Percentiles rank a stretch among this genome's conserved stretches.
phyloP scores from a whole-genome alignment of 768 basidiomycete genomes.

The Leucogyrophana mollusca region DNA sequence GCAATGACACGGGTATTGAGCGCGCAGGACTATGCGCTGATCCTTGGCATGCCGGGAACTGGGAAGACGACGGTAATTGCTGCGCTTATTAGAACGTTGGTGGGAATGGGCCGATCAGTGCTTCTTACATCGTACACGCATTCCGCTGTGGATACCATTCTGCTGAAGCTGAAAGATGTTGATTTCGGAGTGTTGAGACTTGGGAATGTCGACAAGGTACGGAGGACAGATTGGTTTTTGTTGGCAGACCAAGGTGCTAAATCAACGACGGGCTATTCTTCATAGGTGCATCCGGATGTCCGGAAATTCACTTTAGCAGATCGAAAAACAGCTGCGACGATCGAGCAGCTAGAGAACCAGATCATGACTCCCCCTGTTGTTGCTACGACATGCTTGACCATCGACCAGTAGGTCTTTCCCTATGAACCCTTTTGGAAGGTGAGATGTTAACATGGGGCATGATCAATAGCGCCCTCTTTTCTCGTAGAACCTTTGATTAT shows the following conservation, averaged over 20 bases:
- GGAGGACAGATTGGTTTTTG: conserved; percentile 7
- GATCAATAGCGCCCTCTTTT: conserved; percentile 73
- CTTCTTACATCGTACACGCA: conserved; percentile 93
- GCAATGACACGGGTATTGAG: conserved; percentile 75
- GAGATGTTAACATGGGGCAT: conserved; percentile 6
- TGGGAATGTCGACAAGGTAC: conserved; percentile 90
- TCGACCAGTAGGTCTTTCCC: conserved; percentile 76
- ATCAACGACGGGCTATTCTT: too few relatives aligned
- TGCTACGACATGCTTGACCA: conserved; percentile 90
- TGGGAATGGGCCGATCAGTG: conserved; percentile 81
- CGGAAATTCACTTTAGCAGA: conserved; percentile 67
- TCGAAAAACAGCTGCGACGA: conserved; percentile 52
- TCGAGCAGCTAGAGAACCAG: conserved; percentile 82
- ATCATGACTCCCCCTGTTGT: conserved; percentile 90
- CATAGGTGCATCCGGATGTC: conserved; percentile 81
- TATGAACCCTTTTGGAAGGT: conserved; percentile 1
- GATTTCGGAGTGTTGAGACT: conserved; percentile 79
- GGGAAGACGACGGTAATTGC: conserved; percentile 97
- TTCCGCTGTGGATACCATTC: conserved; percentile 96
- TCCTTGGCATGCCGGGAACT: conserved; percentile 98
- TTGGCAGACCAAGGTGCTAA: background rate
- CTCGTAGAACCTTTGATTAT: conserved; percentile 84
- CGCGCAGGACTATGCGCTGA: conserved; percentile 86
- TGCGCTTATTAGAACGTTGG: conserved; percentile 78
- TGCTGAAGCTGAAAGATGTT: conserved; percentile 72